phyloP scores from a whole-genome alignment of 768 basidiomycete species.

The Tubosaeta sp. region DNA sequence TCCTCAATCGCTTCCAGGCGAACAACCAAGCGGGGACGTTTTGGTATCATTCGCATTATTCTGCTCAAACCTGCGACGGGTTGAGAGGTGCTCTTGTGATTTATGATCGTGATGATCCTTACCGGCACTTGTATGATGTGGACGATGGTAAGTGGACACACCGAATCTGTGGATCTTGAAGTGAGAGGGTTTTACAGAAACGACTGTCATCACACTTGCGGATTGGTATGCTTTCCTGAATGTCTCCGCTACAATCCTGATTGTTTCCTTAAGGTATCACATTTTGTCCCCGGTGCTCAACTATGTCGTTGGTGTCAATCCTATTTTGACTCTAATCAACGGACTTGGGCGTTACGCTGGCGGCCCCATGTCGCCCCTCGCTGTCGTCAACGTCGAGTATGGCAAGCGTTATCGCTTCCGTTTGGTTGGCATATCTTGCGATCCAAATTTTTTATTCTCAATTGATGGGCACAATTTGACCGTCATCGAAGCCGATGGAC shows the following conservation, averaged over 20 bases:
- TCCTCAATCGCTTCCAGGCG: conserved; percentile 18
- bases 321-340: conserved; percentile 29
- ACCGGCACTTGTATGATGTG: conserved; percentile 36
- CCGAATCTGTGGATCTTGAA: not conserved
- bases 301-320: conserved; percentile 13
- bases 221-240: conserved; percentile 18
- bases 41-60: conserved; percentile 37
- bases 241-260: not conserved
- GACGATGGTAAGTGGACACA: conserved; percentile 35
- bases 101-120: conserved; percentile 41
- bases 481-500: conserved; percentile 43
- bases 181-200: conserved; percentile 10
- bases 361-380: conserved; percentile 35
- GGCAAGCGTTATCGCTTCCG: conserved; percentile 47
- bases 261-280: conserved; percentile 20
- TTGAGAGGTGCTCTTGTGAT: conserved; percentile 38
- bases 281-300: conserved; percentile 13
- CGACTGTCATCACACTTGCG: conserved; percentile 22
- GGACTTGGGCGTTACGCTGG: conserved; percentile 28
- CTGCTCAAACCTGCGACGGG: conserved; percentile 39
- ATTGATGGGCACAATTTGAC: conserved; percentile 44
- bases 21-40: conserved; percentile 26
- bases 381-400: conserved; percentile 36
- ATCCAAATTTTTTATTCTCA: conserved; percentile 40
- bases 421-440: conserved; percentile 43